Evolutionary conservation across 2,329 filamentous ascomycete species (phyloP).

Genomic region (Colletotrichum salicis): DNA sequence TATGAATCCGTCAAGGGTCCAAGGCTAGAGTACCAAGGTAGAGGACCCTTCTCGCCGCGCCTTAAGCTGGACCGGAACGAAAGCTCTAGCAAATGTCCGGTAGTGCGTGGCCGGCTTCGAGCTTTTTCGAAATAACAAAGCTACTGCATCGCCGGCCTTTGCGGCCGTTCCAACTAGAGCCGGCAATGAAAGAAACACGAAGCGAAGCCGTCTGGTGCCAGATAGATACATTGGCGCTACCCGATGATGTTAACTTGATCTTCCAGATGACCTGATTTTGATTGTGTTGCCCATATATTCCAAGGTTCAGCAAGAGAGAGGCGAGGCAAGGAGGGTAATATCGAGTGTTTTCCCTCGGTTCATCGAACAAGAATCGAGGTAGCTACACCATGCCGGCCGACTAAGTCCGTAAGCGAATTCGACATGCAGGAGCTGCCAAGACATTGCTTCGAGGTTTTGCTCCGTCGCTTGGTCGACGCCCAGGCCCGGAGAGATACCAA

Average conservation of each 20-base stretch:
- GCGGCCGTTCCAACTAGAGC: background rate
- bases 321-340: background rate
- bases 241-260: background rate
- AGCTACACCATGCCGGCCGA: constrained; percentile 10
- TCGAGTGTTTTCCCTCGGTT: background rate
- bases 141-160: background rate
- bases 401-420: constrained; percentile 26
- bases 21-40: background rate
- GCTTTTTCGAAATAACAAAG: background rate
- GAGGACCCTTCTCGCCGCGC: background rate
- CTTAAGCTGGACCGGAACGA: background rate
- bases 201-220: background rate
- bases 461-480: constrained; percentile 1
- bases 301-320: background rate
- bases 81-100: background rate
- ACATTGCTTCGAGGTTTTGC: background rate
- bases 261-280: background rate
- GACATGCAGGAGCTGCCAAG: constrained; percentile 5
- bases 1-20: background rate
- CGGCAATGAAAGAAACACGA: background rate
- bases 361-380: background rate
- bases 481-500: constrained; percentile 5
- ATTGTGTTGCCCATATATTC: background rate
- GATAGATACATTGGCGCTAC: background rate
- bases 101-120: background rate